Evolutionary conservation across 129 eudicot species (phyloP).

Genomic region (Artemisia annua): DNA sequence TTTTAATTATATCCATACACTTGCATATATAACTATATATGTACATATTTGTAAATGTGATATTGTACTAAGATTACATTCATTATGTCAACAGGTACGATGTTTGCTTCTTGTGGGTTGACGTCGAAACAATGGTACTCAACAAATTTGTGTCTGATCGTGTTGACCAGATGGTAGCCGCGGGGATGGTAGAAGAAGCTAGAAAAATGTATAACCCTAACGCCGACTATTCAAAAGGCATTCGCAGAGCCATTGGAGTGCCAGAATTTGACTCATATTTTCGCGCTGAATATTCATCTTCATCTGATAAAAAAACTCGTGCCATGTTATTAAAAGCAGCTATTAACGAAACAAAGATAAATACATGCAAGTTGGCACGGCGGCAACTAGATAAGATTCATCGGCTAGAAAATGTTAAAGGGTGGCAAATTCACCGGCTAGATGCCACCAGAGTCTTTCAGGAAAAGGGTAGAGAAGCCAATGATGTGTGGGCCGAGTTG

Average conservation of each 20-base stretch:
- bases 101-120: conserved; percentile 90
- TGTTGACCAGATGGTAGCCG: conserved; percentile 80
- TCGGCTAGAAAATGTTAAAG: conserved; percentile 44
- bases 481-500: conserved; percentile 51
- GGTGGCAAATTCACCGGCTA: conserved; percentile 69
- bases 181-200: conserved; percentile 70
- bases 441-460: conserved; percentile 77
- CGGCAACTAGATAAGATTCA: conserved; percentile 66
- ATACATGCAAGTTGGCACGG: conserved; percentile 53
- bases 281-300: conserved; percentile 34
- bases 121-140: conserved; percentile 55
- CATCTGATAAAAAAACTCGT: conserved; percentile 31
- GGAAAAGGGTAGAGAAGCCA: conserved; percentile 45
- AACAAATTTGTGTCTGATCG: conserved; percentile 52
- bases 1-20: too few relatives aligned
- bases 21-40: too few relatives aligned
- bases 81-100: conserved; percentile 40
- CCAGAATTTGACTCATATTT: conserved; percentile 72
- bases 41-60: too few relatives aligned
- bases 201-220: conserved; percentile 45
- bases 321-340: conserved; percentile 45
- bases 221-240: conserved; percentile 70
- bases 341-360: conserved; percentile 52
- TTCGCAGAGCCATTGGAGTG: conserved; percentile 74
- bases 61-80: background rate